Base-by-base conservation (phyloP, 257 asterid genomes). In the Cruciata laevipes region DNA sequence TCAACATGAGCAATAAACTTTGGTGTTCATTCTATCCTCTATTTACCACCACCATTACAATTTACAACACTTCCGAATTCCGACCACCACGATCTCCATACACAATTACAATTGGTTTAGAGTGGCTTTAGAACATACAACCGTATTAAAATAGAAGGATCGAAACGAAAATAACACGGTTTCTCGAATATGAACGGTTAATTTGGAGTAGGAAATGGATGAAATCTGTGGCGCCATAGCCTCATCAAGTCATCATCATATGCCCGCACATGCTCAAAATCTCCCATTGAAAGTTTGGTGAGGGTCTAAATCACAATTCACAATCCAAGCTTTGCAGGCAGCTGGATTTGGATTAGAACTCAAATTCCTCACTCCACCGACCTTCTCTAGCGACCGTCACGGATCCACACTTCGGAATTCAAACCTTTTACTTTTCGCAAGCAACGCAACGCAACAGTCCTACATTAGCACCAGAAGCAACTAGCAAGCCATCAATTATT, bases 321-420 rank as follows among this genome's bases (percentile, higher is more conserved):
- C 4, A 18, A 59, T 16, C 38, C 63, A 13, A 59, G 37, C n/a
- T 13, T 16, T 24, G 63, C 8, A 32, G 20, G 51, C 16, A 42
- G 51, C 51, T 42, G 17, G 12, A 21, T 58, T 58, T 24, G 25
- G 63, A 11, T 47, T 47, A 17, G 55, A 47, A 47, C 37, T 59
- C 20, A 59, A 59, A 25, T 32, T 12, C 63, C 33, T 17, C 63
- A 47, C 63, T 12, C 63, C 63, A 59, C 63, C 63, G 63, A 59
- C 63, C 44, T 31, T 61, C 16, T 7, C 3, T 58, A 25, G 31
- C 27, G 37, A 33, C 38, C 5, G 7, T 58, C 65, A 61, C 65
- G 20, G 65, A 59, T 59, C 40, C 40, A 27, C 8, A 27, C 55
- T 47, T 4, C 55, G 5, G 6, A 47, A 47, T 47, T 47, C 55